Conservation (phyloP, 495 filamentous ascomycete genomes). For the Polyplosphaeria fusca region DNA sequence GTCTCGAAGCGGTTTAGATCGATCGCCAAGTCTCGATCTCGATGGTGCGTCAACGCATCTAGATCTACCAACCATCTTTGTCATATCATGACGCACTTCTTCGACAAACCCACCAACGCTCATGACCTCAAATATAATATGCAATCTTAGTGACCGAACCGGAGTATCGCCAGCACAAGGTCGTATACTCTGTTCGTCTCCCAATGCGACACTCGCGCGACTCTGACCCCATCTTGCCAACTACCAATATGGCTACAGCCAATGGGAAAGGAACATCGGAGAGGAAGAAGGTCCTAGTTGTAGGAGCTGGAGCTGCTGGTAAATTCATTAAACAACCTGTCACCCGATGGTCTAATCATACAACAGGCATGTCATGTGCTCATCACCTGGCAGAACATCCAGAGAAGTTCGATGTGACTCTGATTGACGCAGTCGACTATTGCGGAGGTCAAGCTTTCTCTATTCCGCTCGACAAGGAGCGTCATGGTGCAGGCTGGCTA, state of each 20-base stretch:
- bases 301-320: constrained; percentile 45
- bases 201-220: not conserved
- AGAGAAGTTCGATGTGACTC: constrained; percentile 67
- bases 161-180: too few species aligned
- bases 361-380: constrained; percentile 64
- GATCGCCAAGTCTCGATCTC: constrained; percentile 5
- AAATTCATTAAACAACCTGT: not conserved
- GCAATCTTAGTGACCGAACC: too few species aligned
- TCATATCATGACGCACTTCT: constrained; percentile 22
- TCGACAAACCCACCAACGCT: not conserved
- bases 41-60: not conserved
- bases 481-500: constrained; percentile 69
- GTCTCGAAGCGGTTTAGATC: not conserved
- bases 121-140: not conserved
- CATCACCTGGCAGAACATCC: constrained; percentile 70
- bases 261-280: constrained; percentile 8
- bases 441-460: constrained; percentile 82
- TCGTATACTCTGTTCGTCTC: too few species aligned
- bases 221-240: constrained; percentile 13
- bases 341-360: constrained; percentile 6
- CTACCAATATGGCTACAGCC: constrained; percentile 9
- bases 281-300: constrained; percentile 41
- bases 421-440: constrained; percentile 65
- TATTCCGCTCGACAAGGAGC: constrained; percentile 64
- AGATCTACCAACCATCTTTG: constrained; percentile 17